Conservation (phyloP, 2,329 filamentous ascomycete species). For the Venturiaceae sp. region DNA sequence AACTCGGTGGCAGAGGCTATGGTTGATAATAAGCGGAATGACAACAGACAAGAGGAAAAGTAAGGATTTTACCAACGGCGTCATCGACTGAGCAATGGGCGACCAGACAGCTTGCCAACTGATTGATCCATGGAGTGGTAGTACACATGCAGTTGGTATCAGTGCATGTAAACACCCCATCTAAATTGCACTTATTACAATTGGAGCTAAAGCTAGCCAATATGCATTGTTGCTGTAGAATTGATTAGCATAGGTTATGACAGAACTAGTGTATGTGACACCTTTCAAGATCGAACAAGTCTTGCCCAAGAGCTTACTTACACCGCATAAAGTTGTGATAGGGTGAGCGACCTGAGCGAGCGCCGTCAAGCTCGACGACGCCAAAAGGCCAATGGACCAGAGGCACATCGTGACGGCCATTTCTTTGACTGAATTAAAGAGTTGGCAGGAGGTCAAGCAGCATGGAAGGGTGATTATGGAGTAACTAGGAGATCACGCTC, state of each 20-base stretch:
- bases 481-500: too few species aligned
- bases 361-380: too few species aligned
- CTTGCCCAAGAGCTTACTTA: too few species aligned
- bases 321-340: too few species aligned
- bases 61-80: background rate
- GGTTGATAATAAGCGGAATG: background rate
- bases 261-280: slow-evolving; percentile 9
- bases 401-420: too few species aligned
- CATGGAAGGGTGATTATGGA: too few species aligned
- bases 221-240: slow-evolving; percentile 11
- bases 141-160: background rate
- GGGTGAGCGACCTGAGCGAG: too few species aligned
- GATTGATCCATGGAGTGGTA: background rate
- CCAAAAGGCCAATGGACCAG: too few species aligned
- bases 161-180: background rate
- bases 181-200: slow-evolving; percentile 17
- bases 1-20: background rate
- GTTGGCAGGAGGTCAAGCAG: too few species aligned
- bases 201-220: slow-evolving; percentile 13
- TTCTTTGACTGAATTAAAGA: too few species aligned
- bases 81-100: background rate
- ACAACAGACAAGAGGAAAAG: background rate
- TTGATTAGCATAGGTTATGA: slow-evolving; percentile 13
- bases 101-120: background rate
- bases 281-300: too few species aligned